Evolutionary conservation across 1,139 yeast genomes (phyloP).

Genomic region (Magnusiomyces paraingens): DNA sequence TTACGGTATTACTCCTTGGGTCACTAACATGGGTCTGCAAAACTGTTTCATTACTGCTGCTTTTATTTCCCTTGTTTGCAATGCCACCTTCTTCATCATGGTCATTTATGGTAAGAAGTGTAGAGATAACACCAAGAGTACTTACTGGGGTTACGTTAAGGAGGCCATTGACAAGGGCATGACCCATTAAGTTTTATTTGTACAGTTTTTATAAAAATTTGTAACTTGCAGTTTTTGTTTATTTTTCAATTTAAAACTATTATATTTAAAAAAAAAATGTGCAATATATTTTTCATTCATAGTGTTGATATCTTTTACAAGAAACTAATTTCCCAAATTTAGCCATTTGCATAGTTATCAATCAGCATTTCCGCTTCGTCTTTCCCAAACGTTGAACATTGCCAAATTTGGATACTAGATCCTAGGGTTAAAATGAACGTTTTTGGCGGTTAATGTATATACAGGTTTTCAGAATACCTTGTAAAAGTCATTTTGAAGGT

Average conservation of each 20-base stretch:
- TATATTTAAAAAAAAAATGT: neutral
- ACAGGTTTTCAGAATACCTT: too few species aligned
- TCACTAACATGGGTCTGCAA: conserved; percentile 39
- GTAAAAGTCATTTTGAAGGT: too few species aligned
- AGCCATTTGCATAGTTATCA: neutral
- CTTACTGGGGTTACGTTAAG: conserved; percentile 14
- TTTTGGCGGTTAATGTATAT: too few species aligned
- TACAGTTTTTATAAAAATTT: neutral
- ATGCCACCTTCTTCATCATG: conserved; percentile 39
- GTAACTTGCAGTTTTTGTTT: neutral
- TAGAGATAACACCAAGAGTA: conserved; percentile 5
- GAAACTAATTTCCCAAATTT: neutral
- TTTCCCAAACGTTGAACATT: too few species aligned
- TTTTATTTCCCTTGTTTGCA: conserved; percentile 39
- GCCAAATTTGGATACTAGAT: too few species aligned
- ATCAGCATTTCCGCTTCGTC: too few species aligned
- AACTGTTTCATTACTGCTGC: conserved; percentile 43
- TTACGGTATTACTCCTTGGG: conserved; percentile 47
- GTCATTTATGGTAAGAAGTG: conserved; percentile 27
- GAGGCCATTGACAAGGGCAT: conserved; percentile 14
- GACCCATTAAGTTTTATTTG: conserved; percentile 10
- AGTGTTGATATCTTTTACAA: neutral
- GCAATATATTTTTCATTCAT: neutral
- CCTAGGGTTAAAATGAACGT: too few species aligned
- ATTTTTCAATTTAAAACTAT: neutral